These are phyloP conservation scores for Chaetomiaceae sp. DNA, from an alignment of 2,329 filamentous ascomycete species.

Conservation along the genomic window DNA sequence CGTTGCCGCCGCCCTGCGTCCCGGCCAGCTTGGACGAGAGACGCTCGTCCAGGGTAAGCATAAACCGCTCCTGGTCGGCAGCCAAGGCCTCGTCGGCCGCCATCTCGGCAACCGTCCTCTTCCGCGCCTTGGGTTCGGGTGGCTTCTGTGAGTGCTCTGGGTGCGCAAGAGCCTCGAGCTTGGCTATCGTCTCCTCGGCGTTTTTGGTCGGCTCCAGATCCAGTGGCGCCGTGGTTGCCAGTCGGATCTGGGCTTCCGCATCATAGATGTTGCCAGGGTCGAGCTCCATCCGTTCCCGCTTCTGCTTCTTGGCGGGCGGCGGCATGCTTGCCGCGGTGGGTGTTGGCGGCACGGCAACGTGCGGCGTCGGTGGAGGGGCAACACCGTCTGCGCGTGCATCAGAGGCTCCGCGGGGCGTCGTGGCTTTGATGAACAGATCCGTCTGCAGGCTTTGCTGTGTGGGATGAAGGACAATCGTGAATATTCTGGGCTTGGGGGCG, in stretches of 20 bases:
- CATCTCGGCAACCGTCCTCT: slow-evolving; percentile 90
- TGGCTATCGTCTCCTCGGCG: slow-evolving; percentile 62
- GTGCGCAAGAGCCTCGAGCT: slow-evolving; percentile 69
- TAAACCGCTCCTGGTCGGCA: slow-evolving; percentile 83
- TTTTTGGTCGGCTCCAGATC: slow-evolving; percentile 71
- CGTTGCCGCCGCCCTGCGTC: slow-evolving; percentile 53
- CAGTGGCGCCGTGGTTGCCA: slow-evolving; percentile 69
- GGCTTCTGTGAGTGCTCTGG: slow-evolving; percentile 72
- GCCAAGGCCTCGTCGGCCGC: slow-evolving; percentile 90
- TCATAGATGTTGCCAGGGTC: slow-evolving; percentile 68
- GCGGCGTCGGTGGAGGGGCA: slow-evolving; percentile 64
- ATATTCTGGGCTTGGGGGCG: slow-evolving; percentile 59
- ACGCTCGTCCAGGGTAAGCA: slow-evolving; percentile 88
- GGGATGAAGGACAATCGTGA: slow-evolving; percentile 78
- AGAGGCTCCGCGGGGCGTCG: slow-evolving; percentile 54
- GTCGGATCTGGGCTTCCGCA: slow-evolving; percentile 71
- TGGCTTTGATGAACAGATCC: slow-evolving; percentile 72
- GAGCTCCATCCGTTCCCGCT: slow-evolving; percentile 68
- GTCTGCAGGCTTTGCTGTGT: slow-evolving; percentile 70
- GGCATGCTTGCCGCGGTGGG: slow-evolving; percentile 57
- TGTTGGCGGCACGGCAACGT: slow-evolving; percentile 56
- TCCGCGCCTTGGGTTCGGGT: slow-evolving; percentile 81
- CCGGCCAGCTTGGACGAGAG: slow-evolving; percentile 57
- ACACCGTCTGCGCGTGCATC: slow-evolving; percentile 39
- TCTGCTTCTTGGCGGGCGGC: slow-evolving; percentile 62